Evolutionary conservation across 352 stramenopile species (phyloP).

Genomic region (Pythium guiyangense): DNA sequence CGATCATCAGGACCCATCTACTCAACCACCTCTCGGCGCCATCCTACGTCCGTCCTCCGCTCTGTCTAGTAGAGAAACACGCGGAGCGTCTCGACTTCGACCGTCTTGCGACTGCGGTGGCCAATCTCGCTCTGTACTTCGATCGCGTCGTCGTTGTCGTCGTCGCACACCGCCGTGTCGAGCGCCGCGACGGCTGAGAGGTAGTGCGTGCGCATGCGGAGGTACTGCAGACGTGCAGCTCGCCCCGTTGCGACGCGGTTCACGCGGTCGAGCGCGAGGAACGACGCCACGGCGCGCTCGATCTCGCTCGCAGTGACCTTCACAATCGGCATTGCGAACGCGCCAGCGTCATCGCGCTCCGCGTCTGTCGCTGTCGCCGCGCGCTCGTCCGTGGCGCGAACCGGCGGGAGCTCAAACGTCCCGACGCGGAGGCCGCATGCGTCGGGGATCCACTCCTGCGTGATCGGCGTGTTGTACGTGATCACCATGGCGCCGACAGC

Average conservation of each 20-base stretch:
- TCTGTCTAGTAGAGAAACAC: conserved; percentile 46
- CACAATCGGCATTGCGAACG: conserved; percentile 39
- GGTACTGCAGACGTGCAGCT: conserved; percentile 48
- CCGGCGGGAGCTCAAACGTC: conserved; percentile 33
- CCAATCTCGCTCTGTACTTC: conserved; percentile 54
- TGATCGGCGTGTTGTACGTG: conserved; percentile 66
- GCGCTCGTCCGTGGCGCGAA: not conserved
- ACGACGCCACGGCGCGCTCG: conserved; percentile 36
- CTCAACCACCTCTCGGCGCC: too few relatives aligned
- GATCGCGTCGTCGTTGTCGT: conserved; percentile 40
- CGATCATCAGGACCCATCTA: too few relatives aligned
- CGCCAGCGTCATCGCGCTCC: conserved; percentile 11
- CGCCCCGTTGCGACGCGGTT: conserved; percentile 50
- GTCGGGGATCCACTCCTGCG: conserved; percentile 70
- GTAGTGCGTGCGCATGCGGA: conserved; percentile 61
- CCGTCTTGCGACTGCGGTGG: conserved; percentile 42
- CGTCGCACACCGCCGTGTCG: conserved; percentile 53
- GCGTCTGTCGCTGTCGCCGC: too few relatives aligned
- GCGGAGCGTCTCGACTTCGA: conserved; percentile 55
- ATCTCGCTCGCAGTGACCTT: conserved; percentile 52
- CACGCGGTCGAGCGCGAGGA: conserved; percentile 47
- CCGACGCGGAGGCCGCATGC: conserved; percentile 51
- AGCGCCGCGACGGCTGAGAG: conserved; percentile 58
- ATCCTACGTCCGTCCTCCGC: too few relatives aligned
- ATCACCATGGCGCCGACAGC: conserved; percentile 53